Base-by-base conservation (phyloP, 257 asterid species). In the Striga asiatica region DNA sequence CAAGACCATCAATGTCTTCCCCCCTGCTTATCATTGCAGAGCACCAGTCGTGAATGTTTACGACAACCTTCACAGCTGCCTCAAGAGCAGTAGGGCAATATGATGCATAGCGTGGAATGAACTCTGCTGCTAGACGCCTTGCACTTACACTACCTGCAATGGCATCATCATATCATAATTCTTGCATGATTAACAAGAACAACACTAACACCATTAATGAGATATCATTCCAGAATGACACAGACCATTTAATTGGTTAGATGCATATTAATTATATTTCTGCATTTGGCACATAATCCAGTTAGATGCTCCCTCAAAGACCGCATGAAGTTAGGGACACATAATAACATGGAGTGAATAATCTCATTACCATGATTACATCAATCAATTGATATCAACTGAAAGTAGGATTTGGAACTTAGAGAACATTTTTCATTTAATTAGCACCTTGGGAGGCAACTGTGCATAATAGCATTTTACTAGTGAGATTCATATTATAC, bases 31-130 rank as follows among this genome's bases (percentile, higher is more conserved):
- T 69, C 71, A 65, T 53, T 13, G 73, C 47, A 65, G 78, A 65
- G 62, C 83, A 78, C 79, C 80, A 65, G 29, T 81, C 77, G 64
- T 81, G 82, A 69, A 89, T 73, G 68, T 71, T 66, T 62, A 75
- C 72, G 58, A 83, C 71, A 61, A 75, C 85, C 53, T 78, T 79
- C 38, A 62, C 74, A 9, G 97, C 94, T 63, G 88, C 80, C 70
- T 81, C 97, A 72, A 89, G 93, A 42, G 97, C 88, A 67, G 74
- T 56, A 25, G 88, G 91, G 64, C 80, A 89, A 76, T 71, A 76
- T 56, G 88, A 55, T 48, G 93, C 91, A 79, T 74, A 89, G 42
- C 89, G 79, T 6, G 95, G 88, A 58, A 89, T 64, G 62, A 68
- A 69, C 67, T 83, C 93, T 38, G 94, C 88, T 53, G 77, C 74